phyloP scores from a whole-genome alignment of 2,329 filamentous ascomycete genomes.

The Aureobasidium subglaciale region DNA sequence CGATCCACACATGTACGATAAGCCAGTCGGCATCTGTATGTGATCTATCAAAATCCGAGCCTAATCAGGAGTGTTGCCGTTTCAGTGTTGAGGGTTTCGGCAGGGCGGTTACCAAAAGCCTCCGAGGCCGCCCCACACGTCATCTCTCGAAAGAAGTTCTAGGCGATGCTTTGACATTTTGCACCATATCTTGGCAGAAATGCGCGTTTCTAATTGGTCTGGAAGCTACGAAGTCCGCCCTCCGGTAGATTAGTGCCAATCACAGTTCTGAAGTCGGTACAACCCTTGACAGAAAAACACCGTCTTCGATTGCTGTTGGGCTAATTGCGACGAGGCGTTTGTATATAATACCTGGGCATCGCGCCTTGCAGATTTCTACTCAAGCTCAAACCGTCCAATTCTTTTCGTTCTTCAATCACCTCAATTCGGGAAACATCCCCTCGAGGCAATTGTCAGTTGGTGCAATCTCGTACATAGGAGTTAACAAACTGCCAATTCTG shows the following conservation, averaged over 20 bases:
- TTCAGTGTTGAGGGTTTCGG: slow-evolving; percentile 10
- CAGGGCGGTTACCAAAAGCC: not conserved
- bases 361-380: not conserved
- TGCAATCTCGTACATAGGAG: not conserved
- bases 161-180: not conserved
- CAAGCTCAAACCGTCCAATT: not conserved
- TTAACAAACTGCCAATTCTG: not conserved
- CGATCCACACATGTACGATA: not conserved
- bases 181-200: not conserved
- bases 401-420: not conserved
- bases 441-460: too few relatives aligned
- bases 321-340: not conserved
- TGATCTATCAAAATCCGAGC: slow-evolving; percentile 10
- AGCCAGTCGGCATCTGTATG: not conserved
- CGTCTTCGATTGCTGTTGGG: slow-evolving; percentile 2
- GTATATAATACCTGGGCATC: slow-evolving; percentile 3
- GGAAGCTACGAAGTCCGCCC: not conserved
- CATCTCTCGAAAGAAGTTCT: not conserved
- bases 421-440: not conserved
- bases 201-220: not conserved
- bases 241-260: not conserved
- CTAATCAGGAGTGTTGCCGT: not conserved
- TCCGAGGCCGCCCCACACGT: slow-evolving; percentile 4
- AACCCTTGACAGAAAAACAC: not conserved
- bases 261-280: not conserved